These are phyloP conservation scores for Trichoderma breve DNA, from an alignment of 2,329 filamentous ascomycete genomes.

Conservation along the genomic window DNA sequence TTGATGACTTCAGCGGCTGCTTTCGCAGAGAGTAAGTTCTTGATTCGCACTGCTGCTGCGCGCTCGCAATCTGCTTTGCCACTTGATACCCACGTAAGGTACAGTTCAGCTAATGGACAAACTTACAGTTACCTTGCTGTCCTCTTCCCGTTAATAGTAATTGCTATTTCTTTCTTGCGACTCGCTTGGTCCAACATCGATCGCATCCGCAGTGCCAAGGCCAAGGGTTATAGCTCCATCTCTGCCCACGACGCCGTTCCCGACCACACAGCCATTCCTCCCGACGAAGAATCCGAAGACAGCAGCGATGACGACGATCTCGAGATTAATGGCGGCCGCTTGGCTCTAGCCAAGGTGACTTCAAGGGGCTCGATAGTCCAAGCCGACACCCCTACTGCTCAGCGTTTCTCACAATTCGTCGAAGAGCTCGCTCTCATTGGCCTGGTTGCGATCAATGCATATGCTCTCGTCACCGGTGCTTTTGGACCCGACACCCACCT, in stretches of 20 bases:
- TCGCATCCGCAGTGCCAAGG: constrained; percentile 50
- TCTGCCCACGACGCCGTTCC: constrained; percentile 43
- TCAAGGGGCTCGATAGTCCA: constrained; percentile 66
- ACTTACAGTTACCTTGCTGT: constrained; percentile 52
- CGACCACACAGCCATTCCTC: constrained; percentile 53
- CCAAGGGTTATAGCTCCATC: constrained; percentile 57
- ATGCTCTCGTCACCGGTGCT: constrained; percentile 59
- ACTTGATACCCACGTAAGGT: neutral
- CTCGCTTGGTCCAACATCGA: constrained; percentile 59
- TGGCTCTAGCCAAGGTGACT: constrained; percentile 58
- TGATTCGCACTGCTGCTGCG: neutral
- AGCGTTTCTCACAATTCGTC: constrained; percentile 65
- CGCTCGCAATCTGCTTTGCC: neutral
- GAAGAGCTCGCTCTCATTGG: constrained; percentile 75
- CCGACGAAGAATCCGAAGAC: constrained; percentile 40
- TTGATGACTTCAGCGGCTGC: constrained; percentile 63
- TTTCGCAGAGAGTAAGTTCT: constrained; percentile 64
- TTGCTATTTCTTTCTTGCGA: constrained; percentile 67
- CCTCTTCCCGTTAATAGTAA: constrained; percentile 71
- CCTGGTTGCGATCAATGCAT: constrained; percentile 66
- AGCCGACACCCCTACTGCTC: constrained; percentile 71
- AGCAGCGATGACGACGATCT: constrained; percentile 60
- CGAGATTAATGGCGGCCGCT: constrained; percentile 56
- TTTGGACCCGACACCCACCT: constrained; percentile 58
- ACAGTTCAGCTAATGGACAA: constrained; percentile 6